Conservation (phyloP, 768 basidiomycete genomes). For the Pisolithus microcarpus region DNA sequence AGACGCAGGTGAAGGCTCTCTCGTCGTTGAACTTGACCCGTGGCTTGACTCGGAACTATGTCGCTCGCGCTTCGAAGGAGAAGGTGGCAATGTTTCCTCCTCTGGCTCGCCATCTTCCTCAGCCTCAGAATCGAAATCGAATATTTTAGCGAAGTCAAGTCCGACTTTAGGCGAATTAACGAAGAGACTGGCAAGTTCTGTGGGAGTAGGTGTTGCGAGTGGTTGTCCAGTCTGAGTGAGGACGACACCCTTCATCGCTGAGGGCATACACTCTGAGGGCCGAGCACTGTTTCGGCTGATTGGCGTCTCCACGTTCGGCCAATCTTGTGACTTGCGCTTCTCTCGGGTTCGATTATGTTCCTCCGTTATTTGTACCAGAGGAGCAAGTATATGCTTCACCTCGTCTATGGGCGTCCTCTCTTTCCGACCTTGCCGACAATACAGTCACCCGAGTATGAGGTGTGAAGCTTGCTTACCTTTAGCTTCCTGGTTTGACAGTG, state of each 20-base stretch:
- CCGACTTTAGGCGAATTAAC: slow-evolving; percentile 62
- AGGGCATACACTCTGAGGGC: slow-evolving; percentile 25
- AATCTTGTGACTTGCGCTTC: slow-evolving; percentile 8
- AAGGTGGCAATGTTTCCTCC: slow-evolving; percentile 33
- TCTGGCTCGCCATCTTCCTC: slow-evolving; percentile 27
- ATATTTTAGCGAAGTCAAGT: slow-evolving; percentile 72
- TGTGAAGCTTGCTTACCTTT: slow-evolving; percentile 6
- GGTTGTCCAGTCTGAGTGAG: slow-evolving; percentile 72
- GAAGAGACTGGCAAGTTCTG: slow-evolving; percentile 61
- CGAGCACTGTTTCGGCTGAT: slow-evolving; percentile 31
- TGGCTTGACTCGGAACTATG: slow-evolving; percentile 22
- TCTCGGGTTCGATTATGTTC: slow-evolving; percentile 19
- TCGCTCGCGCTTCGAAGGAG: slow-evolving; percentile 41
- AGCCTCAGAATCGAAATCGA: slow-evolving; percentile 45
- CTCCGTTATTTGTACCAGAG: slow-evolving; percentile 35
- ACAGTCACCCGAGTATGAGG: not conserved
- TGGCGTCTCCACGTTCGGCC: slow-evolving; percentile 43
- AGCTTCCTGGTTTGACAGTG: slow-evolving; percentile 33
- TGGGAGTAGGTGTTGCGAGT: slow-evolving; percentile 62
- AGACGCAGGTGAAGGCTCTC: slow-evolving; percentile 15
- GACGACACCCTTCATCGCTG: slow-evolving; percentile 73
- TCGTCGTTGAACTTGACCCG: slow-evolving; percentile 23
- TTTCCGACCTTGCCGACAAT: slow-evolving; percentile 31
- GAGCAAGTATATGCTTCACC: slow-evolving; percentile 61
- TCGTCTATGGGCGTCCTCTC: slow-evolving; percentile 65